phyloP scores from a whole-genome alignment of 106 monocot genomes.

The Dendrobium chrysotoxum region DNA sequence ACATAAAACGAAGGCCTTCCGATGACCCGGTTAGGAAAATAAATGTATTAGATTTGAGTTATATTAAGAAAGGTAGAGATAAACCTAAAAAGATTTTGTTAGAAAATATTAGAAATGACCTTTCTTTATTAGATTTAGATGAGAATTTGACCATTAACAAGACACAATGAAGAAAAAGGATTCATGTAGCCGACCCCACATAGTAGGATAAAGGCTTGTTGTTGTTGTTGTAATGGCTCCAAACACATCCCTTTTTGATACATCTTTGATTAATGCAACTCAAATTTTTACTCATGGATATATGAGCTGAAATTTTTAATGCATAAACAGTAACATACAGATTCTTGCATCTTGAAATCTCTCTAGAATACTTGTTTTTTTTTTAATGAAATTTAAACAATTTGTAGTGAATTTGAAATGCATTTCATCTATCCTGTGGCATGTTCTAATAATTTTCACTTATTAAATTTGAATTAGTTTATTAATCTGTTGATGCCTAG shows the following conservation, averaged over 20 bases:
- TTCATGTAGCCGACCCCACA: too few relatives aligned
- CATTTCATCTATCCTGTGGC: not conserved
- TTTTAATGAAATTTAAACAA: not conserved
- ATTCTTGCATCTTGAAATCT: not conserved
- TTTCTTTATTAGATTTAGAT: too few relatives aligned
- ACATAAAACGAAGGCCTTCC: too few relatives aligned
- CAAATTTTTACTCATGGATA: not conserved
- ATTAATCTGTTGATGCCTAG: not conserved
- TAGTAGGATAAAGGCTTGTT: too few relatives aligned
- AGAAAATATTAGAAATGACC: too few relatives aligned
- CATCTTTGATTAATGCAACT: not conserved
- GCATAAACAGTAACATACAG: not conserved
- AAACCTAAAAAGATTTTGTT: too few relatives aligned
- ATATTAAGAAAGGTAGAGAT: too few relatives aligned
- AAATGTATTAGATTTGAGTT: too few relatives aligned
- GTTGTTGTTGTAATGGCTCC: not conserved
- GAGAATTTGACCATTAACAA: too few relatives aligned
- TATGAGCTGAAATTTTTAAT: not conserved
- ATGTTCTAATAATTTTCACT: not conserved
- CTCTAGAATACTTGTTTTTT: not conserved
- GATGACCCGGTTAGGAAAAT: too few relatives aligned
- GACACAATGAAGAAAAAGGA: too few relatives aligned
- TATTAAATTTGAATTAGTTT: not conserved
- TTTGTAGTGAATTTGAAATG: not conserved
- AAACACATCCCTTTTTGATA: not conserved